Evolutionary conservation across 176 grass and related monocot genomes (phyloP), one percentile per base, ranked within the genome.

Genomic region (Cymbopogon citratus): DNA sequence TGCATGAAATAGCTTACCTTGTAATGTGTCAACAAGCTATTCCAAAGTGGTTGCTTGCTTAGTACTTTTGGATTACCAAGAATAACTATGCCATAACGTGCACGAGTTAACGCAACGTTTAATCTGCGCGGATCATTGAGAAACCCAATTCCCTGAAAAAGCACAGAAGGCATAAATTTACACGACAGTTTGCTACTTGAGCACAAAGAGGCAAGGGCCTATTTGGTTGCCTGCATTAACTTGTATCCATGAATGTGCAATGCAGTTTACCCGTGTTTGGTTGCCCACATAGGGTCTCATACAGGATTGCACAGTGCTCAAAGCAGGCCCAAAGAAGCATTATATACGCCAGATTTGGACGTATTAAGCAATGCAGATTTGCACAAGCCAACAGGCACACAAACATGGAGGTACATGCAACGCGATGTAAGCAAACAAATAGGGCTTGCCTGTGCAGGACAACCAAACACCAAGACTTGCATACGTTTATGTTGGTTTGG

Each of bases 81-180:
- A 84, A 99, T 88, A 27, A 99, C 97, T 83, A 99, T 95, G 52
- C 97, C 97, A 83, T 99, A 99, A 27, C 93, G 82, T 73, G 97
- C 97, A 86, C 97, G 92, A 62, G 97, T 99, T 89, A 99, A 70
- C 45, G 93, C 93, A 84, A 99, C 97, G 90, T 99, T 99, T 86
- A 99, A 90, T 83, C 97, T 99, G 38, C 97, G 90, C 38, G 97
- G 97, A 87, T 99, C 97, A 90, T 99, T 99, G 81, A 99, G 97
- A 90, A 99, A 99, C 39, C 97, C 97, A 72, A 99, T 99, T 56
- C 97, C 97, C 97, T 99, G 80, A 63, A 87, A 90, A 31, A 46
- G 34, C 2, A 49, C 68, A 74, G 21, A 80, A 69, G 15, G 35
- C 9, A 15, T 77, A 61, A 87, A 35, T 72, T 81, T 74, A 74